A percentile compares a stretch with the other conserved stretches of the same genome.
Conservation (phyloP, 1,284 basidiomycete genomes). For the Malassezia nana region DNA sequence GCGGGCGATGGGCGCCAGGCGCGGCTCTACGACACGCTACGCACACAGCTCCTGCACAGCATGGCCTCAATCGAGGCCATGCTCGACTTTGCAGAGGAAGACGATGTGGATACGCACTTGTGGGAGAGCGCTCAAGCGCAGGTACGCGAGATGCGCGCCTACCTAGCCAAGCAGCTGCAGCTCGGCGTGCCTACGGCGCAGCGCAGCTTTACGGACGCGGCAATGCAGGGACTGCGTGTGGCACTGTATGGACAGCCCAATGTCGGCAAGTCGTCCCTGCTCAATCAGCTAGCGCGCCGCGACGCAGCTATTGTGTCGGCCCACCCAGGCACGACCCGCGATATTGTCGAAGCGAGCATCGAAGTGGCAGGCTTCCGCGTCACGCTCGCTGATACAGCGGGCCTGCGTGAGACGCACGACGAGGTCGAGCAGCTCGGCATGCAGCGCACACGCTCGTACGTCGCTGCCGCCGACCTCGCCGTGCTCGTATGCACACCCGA, state of each 20-base stretch:
- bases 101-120: slow-evolving; percentile 68
- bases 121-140: slow-evolving; percentile 49
- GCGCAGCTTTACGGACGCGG: slow-evolving; percentile 57
- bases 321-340: slow-evolving; percentile 75
- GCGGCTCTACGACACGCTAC: slow-evolving; percentile 58
- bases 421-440: slow-evolving; percentile 73
- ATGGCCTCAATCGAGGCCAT: slow-evolving; percentile 71
- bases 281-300: slow-evolving; percentile 70
- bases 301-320: slow-evolving; percentile 79
- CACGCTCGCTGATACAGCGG: slow-evolving; percentile 71
- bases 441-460: slow-evolving; percentile 59
- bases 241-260: slow-evolving; percentile 83
- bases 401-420: slow-evolving; percentile 58
- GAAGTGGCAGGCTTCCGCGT: slow-evolving; percentile 72
- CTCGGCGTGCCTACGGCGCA: slow-evolving; percentile 37
- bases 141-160: slow-evolving; percentile 3
- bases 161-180: slow-evolving; percentile 15
- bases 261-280: slow-evolving; percentile 72
- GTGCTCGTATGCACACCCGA: slow-evolving; percentile 67
- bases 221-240: slow-evolving; percentile 67
- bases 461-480: slow-evolving; percentile 59
- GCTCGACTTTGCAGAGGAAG: slow-evolving; percentile 81
- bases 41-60: slow-evolving; percentile 60
- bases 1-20: slow-evolving; percentile 56
- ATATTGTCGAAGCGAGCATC: slow-evolving; percentile 68